phyloP scores from a whole-genome alignment of 345 rosid genomes.

The Corymbia maculata region DNA sequence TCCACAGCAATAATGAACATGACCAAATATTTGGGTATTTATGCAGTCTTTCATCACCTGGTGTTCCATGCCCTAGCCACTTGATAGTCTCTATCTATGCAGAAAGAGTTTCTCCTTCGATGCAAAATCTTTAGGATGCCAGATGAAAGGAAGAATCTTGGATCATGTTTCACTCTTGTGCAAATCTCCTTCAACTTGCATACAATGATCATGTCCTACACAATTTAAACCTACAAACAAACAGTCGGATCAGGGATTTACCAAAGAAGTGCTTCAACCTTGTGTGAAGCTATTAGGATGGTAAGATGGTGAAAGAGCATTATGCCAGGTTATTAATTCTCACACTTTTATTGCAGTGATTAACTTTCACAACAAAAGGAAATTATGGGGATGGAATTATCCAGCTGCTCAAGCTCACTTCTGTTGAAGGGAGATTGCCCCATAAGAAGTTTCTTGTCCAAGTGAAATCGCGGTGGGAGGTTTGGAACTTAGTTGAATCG shows the following conservation, averaged over 20 bases:
- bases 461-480: too few species aligned
- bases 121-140: background rate
- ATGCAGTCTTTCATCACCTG: background rate
- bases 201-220: background rate
- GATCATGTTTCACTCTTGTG: background rate
- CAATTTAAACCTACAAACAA: accelerated
- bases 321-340: background rate
- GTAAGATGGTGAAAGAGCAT: background rate
- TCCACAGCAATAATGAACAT: background rate
- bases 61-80: background rate
- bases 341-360: too few species aligned
- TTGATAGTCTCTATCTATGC: background rate
- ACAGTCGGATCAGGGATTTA: background rate
- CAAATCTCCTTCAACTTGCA: background rate
- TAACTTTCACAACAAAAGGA: too few species aligned
- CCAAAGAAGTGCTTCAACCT: background rate
- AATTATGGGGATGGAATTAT: too few species aligned
- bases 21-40: background rate
- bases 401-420: too few species aligned
- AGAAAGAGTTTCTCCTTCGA: background rate
- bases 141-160: background rate
- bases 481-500: too few species aligned
- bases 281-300: background rate
- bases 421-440: too few species aligned
- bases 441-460: too few species aligned